Percentiles rank a stretch among this genome's conserved stretches.
phyloP scores from a whole-genome alignment of 176 grass and related monocot species.

The Zea luxurians region DNA sequence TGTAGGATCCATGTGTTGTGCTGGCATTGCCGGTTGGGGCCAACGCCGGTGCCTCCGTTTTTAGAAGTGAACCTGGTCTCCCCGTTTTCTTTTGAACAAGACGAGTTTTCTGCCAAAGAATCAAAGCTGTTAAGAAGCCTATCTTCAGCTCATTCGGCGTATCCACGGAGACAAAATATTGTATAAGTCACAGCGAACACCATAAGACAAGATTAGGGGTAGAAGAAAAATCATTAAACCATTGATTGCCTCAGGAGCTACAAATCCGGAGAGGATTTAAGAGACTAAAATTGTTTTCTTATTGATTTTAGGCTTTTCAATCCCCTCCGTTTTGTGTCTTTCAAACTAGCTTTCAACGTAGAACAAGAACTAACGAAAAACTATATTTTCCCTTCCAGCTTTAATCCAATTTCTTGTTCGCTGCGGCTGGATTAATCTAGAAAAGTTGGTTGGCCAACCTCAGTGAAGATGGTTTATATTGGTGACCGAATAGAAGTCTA shows the following conservation, averaged over 20 bases:
- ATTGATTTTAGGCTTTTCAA: too few relatives aligned
- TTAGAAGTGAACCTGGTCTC: not conserved
- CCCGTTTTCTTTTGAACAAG: not conserved
- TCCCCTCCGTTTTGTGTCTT: too few relatives aligned
- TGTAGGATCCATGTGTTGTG: conserved; percentile 37
- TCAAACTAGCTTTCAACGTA: not conserved
- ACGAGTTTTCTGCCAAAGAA: not conserved
- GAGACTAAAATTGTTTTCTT: too few relatives aligned
- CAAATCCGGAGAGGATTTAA: too few relatives aligned
- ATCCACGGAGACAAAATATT: too few relatives aligned
- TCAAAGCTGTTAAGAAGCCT: not conserved
- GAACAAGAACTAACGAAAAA: not conserved
- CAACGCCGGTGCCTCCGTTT: not conserved
- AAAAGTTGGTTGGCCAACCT: not conserved
- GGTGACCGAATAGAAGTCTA: not conserved
- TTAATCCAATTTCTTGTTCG: too few relatives aligned
- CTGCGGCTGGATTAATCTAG: too few relatives aligned
- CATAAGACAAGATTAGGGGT: too few relatives aligned
- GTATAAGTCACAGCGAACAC: too few relatives aligned
- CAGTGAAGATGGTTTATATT: not conserved
- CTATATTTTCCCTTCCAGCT: not conserved
- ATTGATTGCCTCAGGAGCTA: too few relatives aligned
- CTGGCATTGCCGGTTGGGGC: conserved; percentile 26
- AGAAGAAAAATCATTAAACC: too few relatives aligned
- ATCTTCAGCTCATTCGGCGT: too few relatives aligned